These are phyloP conservation scores for Colletotrichum nymphaeae DNA, from an alignment of 2,329 filamentous ascomycete genomes.

Conservation along the genomic window DNA sequence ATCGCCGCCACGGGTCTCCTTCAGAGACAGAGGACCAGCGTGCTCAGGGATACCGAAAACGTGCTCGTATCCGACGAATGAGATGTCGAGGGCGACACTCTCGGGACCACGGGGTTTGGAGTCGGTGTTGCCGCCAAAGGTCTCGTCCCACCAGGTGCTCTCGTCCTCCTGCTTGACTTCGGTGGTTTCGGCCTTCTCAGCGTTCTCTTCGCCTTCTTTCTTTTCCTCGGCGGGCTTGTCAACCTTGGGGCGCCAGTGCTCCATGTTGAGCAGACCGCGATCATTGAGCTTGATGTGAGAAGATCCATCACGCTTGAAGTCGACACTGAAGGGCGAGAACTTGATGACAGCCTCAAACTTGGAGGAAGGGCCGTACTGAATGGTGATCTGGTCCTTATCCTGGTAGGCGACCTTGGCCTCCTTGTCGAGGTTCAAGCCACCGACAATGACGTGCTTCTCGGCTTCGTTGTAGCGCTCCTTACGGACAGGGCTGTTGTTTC, in stretches of 20 bases:
- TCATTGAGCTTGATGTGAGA: slow-evolving; percentile 91
- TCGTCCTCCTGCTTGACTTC: slow-evolving; percentile 71
- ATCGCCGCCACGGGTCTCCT: slow-evolving; percentile 88
- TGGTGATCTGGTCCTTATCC: slow-evolving; percentile 74
- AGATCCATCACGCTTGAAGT: slow-evolving; percentile 86
- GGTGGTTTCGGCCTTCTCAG: slow-evolving; percentile 49
- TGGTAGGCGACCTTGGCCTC: slow-evolving; percentile 76
- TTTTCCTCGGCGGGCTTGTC: slow-evolving; percentile 68
- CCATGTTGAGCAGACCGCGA: slow-evolving; percentile 89
- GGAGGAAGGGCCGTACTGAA: slow-evolving; percentile 82
- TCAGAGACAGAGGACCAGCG: slow-evolving; percentile 86
- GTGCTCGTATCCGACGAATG: slow-evolving; percentile 90
- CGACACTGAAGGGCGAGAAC: slow-evolving; percentile 84
- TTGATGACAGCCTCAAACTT: slow-evolving; percentile 86
- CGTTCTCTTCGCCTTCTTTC: slow-evolving; percentile 60
- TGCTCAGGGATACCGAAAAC: slow-evolving; percentile 97
- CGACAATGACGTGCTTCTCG: slow-evolving; percentile 86
- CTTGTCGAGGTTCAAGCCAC: slow-evolving; percentile 79
- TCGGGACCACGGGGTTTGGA: slow-evolving; percentile 95
- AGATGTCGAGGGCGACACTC: slow-evolving; percentile 89
- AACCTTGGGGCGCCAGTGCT: slow-evolving; percentile 93
- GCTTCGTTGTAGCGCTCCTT: slow-evolving; percentile 97
- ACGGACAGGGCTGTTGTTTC: slow-evolving; percentile 83
- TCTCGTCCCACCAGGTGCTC: slow-evolving; percentile 97
- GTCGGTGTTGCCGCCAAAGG: slow-evolving; percentile 95